Evolutionary conservation across 208 protist genomes (phyloP).

Genomic region (Leishmania martiniquensis): DNA sequence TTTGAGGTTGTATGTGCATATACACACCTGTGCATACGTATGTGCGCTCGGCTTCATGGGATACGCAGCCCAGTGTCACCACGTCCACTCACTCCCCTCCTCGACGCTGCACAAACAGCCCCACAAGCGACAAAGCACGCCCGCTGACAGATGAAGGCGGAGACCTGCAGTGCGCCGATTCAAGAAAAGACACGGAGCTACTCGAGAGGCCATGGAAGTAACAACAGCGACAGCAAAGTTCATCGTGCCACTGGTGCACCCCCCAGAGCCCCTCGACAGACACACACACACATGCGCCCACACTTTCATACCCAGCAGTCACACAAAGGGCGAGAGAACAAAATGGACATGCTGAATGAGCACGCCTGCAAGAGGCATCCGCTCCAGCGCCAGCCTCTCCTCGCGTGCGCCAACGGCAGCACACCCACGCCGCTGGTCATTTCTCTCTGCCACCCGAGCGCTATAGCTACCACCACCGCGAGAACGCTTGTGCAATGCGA

Average conservation of each 20-base stretch:
- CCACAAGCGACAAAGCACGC: background rate
- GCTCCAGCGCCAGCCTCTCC: background rate
- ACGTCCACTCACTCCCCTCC: background rate
- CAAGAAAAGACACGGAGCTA: too few species aligned
- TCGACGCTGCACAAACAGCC: background rate
- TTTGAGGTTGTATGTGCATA: background rate
- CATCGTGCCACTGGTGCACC: background rate
- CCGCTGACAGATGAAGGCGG: background rate
- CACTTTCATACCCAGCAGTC: too few species aligned
- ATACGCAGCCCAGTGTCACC: background rate
- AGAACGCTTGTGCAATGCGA: constrained; percentile 53
- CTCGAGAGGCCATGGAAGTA: background rate
- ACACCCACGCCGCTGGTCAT: background rate
- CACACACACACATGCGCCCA: too few species aligned
- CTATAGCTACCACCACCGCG: constrained; percentile 70
- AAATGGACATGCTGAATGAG: background rate
- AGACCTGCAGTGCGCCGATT: background rate
- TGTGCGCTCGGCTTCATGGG: background rate
- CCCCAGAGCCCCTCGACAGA: too few species aligned
- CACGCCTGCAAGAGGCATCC: background rate
- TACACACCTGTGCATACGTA: background rate
- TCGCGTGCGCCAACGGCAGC: background rate
- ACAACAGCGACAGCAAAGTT: background rate
- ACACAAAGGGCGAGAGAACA: too few species aligned
- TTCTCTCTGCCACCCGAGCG: background rate